Percentiles rank a stretch among this genome's conserved stretches.
These are phyloP conservation scores for Flaveria brownii DNA, from an alignment of 129 eudicot genomes.

Conservation along the genomic window DNA sequence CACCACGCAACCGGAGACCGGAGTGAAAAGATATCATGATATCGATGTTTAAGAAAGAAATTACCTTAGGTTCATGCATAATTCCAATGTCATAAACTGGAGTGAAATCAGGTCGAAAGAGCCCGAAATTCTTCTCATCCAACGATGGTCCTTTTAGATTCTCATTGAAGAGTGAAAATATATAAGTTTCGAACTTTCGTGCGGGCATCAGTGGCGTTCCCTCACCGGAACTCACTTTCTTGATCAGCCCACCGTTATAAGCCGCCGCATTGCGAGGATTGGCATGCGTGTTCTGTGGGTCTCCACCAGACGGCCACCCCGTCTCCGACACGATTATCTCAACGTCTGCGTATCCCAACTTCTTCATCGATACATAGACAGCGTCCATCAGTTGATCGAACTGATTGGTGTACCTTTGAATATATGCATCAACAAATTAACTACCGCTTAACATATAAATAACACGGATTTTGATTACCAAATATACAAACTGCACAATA, in stretches of 20 bases:
- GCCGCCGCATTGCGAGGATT: slow-evolving; percentile 63
- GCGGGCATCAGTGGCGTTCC: slow-evolving; percentile 95
- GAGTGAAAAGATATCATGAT: not conserved
- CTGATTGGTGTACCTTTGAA: slow-evolving; percentile 56
- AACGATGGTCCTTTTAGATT: slow-evolving; percentile 70
- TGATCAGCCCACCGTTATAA: slow-evolving; percentile 66
- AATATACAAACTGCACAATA: no score
- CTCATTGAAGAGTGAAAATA: slow-evolving; percentile 78
- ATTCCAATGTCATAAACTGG: slow-evolving; percentile 77
- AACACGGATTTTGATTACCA: not conserved
- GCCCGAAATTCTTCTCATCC: slow-evolving; percentile 80
- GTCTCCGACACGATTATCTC: slow-evolving; percentile 84
- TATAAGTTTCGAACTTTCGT: slow-evolving; percentile 73
- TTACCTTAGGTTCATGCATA: slow-evolving; percentile 42
- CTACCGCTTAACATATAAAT: no score
- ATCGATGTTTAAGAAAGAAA: not conserved
- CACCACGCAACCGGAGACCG: no score
- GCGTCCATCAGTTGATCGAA: slow-evolving; percentile 77
- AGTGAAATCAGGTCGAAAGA: slow-evolving; percentile 76
- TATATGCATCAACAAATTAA: not conserved
- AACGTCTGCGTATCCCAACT: slow-evolving; percentile 65
- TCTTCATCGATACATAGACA: slow-evolving; percentile 62
- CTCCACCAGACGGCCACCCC: slow-evolving; percentile 88
- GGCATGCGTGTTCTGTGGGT: slow-evolving; percentile 48
- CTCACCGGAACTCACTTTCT: slow-evolving; percentile 40